Evolutionary conservation across 1,139 yeast genomes (phyloP).

Genomic region (Wickerhamiella pararugosa): DNA sequence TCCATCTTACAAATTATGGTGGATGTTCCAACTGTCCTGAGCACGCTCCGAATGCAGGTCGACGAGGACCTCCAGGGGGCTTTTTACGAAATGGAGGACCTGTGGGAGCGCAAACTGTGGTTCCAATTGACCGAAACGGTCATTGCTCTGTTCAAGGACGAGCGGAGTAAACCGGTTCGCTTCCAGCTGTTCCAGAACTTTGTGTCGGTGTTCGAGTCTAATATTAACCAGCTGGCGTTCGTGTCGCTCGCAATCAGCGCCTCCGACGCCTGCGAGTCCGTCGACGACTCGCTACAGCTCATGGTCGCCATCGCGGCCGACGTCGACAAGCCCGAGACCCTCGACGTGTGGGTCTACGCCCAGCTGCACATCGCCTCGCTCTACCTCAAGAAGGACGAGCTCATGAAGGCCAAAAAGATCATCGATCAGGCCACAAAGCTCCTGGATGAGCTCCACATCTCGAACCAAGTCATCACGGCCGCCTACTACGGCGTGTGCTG

Average conservation of each 20-base stretch:
- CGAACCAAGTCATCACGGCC: slow-evolving; percentile 60
- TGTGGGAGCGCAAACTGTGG: slow-evolving; percentile 70
- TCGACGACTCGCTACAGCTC: slow-evolving; percentile 41
- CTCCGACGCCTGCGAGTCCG: slow-evolving; percentile 32
- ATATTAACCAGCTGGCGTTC: slow-evolving; percentile 63
- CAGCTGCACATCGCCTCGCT: slow-evolving; percentile 68
- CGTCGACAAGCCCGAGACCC: slow-evolving; percentile 31
- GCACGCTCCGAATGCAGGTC: slow-evolving; percentile 53
- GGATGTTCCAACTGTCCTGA: slow-evolving; percentile 44
- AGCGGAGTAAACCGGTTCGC: slow-evolving; percentile 39
- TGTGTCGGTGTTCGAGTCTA: slow-evolving; percentile 47
- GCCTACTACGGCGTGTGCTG: slow-evolving; percentile 74
- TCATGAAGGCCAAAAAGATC: slow-evolving; percentile 50
- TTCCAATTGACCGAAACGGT: slow-evolving; percentile 64
- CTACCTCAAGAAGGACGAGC: slow-evolving; percentile 41
- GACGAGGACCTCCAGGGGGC: slow-evolving; percentile 51
- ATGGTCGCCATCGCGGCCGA: slow-evolving; percentile 37
- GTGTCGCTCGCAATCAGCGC: slow-evolving; percentile 61
- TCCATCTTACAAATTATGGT: slow-evolving; percentile 1
- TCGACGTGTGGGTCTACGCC: slow-evolving; percentile 46
- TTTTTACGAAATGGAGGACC: slow-evolving; percentile 68
- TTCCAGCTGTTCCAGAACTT: slow-evolving; percentile 59
- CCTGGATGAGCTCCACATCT: slow-evolving; percentile 45
- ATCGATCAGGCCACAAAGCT: slow-evolving; percentile 46
- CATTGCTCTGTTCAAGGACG: slow-evolving; percentile 42